A percentile compares a stretch with the other conserved stretches of the same genome.
Conservation (phyloP, 768 basidiomycete species). For the Suillus subluteus region DNA sequence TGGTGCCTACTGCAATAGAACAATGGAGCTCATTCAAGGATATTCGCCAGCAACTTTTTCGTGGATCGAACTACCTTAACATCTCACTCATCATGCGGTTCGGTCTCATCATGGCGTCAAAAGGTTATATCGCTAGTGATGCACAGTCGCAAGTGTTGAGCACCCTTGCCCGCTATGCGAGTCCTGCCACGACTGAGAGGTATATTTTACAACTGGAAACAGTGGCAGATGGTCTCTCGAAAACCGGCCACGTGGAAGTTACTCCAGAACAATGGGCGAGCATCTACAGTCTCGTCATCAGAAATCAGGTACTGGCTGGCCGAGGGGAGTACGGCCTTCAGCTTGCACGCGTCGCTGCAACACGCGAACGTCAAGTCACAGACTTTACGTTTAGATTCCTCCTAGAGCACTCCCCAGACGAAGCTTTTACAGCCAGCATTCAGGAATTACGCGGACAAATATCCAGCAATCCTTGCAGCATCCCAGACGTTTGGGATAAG, state of each 20-base stretch:
- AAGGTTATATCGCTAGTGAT: constrained; percentile 42
- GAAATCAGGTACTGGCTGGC: constrained; percentile 42
- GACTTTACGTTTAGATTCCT: constrained; percentile 39
- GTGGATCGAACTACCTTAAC: constrained; percentile 31
- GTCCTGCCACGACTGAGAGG: constrained; percentile 32
- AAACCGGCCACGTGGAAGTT: background rate
- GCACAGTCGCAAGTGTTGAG: constrained; percentile 35
- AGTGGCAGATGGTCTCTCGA: constrained; percentile 19
- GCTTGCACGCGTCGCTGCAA: constrained; percentile 43
- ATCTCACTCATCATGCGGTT: constrained; percentile 45
- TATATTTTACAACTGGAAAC: constrained; percentile 42
- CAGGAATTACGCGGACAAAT: constrained; percentile 3
- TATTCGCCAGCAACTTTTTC: constrained; percentile 40
- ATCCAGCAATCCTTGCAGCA: background rate
- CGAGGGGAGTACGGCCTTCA: constrained; percentile 45
- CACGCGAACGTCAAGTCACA: constrained; percentile 36
- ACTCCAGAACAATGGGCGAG: constrained; percentile 13
- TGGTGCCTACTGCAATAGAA: constrained; percentile 40
- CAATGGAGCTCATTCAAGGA: constrained; percentile 23
- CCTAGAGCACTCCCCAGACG: constrained; percentile 29
- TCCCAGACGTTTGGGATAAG: constrained; percentile 6
- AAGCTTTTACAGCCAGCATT: constrained; percentile 20
- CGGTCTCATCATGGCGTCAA: constrained; percentile 46
- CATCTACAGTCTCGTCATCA: constrained; percentile 44
- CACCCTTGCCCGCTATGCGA: constrained; percentile 47